A percentile compares a stretch with the other conserved stretches of the same genome.
phyloP scores from a whole-genome alignment of 345 rosid species.

The Lumnitzera racemosa region DNA sequence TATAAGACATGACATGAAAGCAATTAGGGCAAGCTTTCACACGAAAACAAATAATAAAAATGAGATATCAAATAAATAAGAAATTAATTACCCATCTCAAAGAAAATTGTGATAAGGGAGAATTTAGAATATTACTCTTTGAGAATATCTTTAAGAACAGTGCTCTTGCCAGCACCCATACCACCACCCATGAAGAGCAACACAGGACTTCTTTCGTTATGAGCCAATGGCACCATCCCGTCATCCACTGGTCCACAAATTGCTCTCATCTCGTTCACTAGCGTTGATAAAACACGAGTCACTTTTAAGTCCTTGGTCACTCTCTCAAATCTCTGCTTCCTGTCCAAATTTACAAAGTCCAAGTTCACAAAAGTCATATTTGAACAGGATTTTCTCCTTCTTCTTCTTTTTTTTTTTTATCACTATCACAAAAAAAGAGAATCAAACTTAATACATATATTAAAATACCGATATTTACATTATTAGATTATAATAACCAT shows the following conservation, averaged over 20 bases:
- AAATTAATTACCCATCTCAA: neutral
- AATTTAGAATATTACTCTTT: conserved; percentile 42
- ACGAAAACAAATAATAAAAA: too few relatives aligned
- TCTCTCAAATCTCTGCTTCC: conserved; percentile 75
- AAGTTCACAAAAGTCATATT: neutral
- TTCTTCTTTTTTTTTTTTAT: too few relatives aligned
- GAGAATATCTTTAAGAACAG: conserved; percentile 76
- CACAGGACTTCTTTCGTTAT: conserved; percentile 70
- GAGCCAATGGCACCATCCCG: conserved; percentile 82
- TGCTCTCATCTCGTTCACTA: conserved; percentile 80
- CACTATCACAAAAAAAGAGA: too few relatives aligned
- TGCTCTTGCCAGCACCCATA: conserved; percentile 97
- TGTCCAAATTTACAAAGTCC: conserved; percentile 8
- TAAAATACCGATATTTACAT: too few relatives aligned
- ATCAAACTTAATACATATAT: too few relatives aligned
- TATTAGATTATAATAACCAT: too few relatives aligned
- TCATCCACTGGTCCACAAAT: conserved; percentile 42
- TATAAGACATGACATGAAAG: too few relatives aligned
- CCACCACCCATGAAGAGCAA: conserved; percentile 97
- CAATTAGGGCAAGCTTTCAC: too few relatives aligned
- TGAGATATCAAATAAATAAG: too few relatives aligned
- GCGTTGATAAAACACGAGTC: conserved; percentile 54
- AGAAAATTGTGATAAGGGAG: neutral
- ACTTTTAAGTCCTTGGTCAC: conserved; percentile 65
- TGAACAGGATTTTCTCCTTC: too few relatives aligned